Evolutionary conservation across 2,329 filamentous ascomycete species (phyloP).

Genomic region (Aspergillus pseudotamarii): DNA sequence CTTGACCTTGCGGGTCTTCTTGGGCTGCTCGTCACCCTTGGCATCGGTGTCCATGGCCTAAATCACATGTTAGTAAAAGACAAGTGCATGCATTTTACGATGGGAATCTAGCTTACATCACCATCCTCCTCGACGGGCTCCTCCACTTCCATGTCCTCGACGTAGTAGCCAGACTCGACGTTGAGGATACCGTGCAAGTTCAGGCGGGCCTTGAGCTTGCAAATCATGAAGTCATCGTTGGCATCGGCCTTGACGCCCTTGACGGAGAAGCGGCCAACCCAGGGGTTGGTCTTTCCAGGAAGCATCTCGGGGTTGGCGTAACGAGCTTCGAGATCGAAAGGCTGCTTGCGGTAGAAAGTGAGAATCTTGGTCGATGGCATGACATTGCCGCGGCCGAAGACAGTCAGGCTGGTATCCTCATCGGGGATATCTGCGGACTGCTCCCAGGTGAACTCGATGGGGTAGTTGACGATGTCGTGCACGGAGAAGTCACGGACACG

Average conservation of each 20-base stretch:
- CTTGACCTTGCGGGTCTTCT: conserved; percentile 94
- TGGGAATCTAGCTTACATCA: conserved; percentile 42
- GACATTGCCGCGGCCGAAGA: conserved; percentile 96
- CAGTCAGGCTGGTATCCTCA: conserved; percentile 94
- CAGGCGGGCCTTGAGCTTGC: conserved; percentile 96
- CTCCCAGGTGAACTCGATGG: conserved; percentile 98
- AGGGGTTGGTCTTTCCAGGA: conserved; percentile 87
- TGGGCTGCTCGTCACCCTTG: conserved; percentile 68
- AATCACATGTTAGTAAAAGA: conserved; percentile 19
- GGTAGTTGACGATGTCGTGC: conserved; percentile 97
- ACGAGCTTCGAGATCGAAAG: conserved; percentile 92
- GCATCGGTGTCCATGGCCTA: conserved; percentile 84
- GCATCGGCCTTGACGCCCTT: conserved; percentile 94
- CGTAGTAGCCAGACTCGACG: conserved; percentile 95
- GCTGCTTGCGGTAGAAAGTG: conserved; percentile 97
- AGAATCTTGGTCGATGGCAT: conserved; percentile 99
- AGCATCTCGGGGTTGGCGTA: conserved; percentile 86
- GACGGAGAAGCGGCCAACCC: conserved; percentile 97
- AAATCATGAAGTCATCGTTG: conserved; percentile 99
- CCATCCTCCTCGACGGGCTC: conserved; percentile 81
- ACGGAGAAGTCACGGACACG: conserved; percentile 97
- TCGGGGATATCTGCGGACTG: conserved; percentile 98
- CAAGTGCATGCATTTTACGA: conserved; percentile 18
- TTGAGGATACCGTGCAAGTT: conserved; percentile 97
- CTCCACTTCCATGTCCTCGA: conserved; percentile 96